Evolutionary conservation across 1,284 basidiomycete genomes (phyloP).

Genomic region (Ceratobasidium sp.): DNA sequence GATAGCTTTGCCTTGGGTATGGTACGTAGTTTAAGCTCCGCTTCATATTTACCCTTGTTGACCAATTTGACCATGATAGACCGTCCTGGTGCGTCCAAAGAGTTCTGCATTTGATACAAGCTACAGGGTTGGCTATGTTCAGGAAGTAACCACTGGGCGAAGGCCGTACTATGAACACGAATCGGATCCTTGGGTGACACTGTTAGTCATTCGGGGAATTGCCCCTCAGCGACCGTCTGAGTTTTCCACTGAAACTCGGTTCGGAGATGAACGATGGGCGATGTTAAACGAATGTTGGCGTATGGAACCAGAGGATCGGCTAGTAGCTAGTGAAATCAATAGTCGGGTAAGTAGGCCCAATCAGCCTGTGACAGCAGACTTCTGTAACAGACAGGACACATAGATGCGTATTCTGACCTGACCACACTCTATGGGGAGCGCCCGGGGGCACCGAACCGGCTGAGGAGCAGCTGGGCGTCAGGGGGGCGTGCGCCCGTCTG

Average conservation of each 20-base stretch:
- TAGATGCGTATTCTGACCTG: background rate
- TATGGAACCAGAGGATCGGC: background rate
- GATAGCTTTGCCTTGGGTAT: constrained; percentile 32
- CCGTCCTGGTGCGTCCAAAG: background rate
- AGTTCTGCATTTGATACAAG: background rate
- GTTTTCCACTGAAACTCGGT: background rate
- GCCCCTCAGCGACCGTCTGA: background rate
- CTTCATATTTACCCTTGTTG: background rate
- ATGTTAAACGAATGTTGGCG: background rate
- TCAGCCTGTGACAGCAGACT: background rate
- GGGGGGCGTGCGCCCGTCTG: too few relatives aligned
- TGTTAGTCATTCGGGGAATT: background rate
- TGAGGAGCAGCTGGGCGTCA: too few relatives aligned
- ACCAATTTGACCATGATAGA: background rate
- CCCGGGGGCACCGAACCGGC: too few relatives aligned
- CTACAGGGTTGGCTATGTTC: background rate
- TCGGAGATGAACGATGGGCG: constrained; percentile 3
- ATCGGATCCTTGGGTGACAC: background rate
- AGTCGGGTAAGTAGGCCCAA: background rate
- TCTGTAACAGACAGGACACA: background rate
- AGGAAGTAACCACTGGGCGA: background rate
- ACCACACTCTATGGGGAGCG: background rate
- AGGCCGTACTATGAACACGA: background rate
- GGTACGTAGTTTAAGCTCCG: background rate
- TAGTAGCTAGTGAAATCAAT: background rate